Base-by-base conservation (phyloP, 352 stramenopile genomes). In the Globisporangium okanoganense region DNA sequence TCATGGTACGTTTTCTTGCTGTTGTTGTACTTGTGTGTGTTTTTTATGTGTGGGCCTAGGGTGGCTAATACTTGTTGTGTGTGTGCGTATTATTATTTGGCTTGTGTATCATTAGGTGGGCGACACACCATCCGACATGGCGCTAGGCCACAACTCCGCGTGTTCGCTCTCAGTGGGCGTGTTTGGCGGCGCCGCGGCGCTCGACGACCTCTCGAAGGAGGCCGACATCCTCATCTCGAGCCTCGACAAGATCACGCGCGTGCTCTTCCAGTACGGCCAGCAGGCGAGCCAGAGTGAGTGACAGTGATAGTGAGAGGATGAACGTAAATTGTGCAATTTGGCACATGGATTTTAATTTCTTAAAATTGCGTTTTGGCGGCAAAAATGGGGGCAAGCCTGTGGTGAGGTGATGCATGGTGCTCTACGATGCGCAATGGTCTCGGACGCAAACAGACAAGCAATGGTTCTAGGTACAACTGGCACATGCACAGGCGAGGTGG, bases 201-300 rank as follows among this genome's bases (percentile, higher is more conserved):
- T 82, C 13, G 69, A 79, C 36, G 74, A 86, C 27, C 58, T 86
- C 4, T 68, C 65, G 4, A 29, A 58, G 9, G 72, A 84, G 20
- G 76, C 76, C 31, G 76, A 86, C 56, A 58, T 86, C 24, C 67
- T 86, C 41, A 64, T 86, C 29, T 71, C 75, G 10, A 80, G 61
- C 20, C 56, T 82, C 33, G 56, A 75, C 36, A 84, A 84, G 44
- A 56, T 82, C 58, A 56, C 67, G 60, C 76, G 76, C 43, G 48
- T 82, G 16, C 62, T 82, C 27, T 75, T 69, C 41, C 72, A 82
- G 61, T 78, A 74, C 48, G 16, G 40, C 24, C 48, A 64, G 56
- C 44, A 56, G 35, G 33, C 54, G 35, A 60, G 54, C 25, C 54
- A 60, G 38, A 60, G 40, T 29, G 27, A 20, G 22, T 31, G 13